Conservation (phyloP, 371 early-diverging fungal genomes). For the Mortierella sp. region DNA sequence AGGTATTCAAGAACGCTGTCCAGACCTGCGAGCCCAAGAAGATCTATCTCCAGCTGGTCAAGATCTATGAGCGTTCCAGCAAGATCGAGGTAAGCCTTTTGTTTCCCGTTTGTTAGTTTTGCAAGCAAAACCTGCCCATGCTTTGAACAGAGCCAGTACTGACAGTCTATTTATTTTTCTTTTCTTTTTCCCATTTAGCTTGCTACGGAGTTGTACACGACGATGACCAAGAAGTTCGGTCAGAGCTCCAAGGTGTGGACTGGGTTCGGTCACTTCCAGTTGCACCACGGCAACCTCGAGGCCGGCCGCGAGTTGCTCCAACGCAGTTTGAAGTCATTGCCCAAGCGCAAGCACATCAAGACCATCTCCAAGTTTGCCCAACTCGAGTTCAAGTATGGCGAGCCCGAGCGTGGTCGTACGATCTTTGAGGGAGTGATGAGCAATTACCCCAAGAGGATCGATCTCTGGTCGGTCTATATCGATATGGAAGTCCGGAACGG, state of each 20-base stretch:
- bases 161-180: not conserved
- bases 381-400: constrained; percentile 95
- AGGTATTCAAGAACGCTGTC: constrained; percentile 87
- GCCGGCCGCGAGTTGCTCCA: constrained; percentile 86
- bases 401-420: constrained; percentile 95
- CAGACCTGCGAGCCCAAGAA: constrained; percentile 89
- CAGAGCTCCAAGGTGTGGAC: constrained; percentile 93
- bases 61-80: constrained; percentile 89
- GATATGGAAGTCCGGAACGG: constrained; percentile 93
- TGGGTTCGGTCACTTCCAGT: constrained; percentile 81
- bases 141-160: not conserved
- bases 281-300: constrained; percentile 79
- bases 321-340: constrained; percentile 82
- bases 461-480: constrained; percentile 95
- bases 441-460: constrained; percentile 93
- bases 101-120: not conserved
- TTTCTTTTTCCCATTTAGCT: constrained; percentile 47
- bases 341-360: constrained; percentile 94
- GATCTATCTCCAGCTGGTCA: constrained; percentile 86
- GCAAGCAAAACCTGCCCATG: not conserved
- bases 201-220: constrained; percentile 81
- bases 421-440: constrained; percentile 95
- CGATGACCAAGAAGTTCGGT: constrained; percentile 88
- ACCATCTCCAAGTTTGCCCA: constrained; percentile 93
- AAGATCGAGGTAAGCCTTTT: constrained; percentile 71